Evolutionary conservation across 202 grass and related monocot species (phyloP).

Genomic region (Panicum hallii): DNA sequence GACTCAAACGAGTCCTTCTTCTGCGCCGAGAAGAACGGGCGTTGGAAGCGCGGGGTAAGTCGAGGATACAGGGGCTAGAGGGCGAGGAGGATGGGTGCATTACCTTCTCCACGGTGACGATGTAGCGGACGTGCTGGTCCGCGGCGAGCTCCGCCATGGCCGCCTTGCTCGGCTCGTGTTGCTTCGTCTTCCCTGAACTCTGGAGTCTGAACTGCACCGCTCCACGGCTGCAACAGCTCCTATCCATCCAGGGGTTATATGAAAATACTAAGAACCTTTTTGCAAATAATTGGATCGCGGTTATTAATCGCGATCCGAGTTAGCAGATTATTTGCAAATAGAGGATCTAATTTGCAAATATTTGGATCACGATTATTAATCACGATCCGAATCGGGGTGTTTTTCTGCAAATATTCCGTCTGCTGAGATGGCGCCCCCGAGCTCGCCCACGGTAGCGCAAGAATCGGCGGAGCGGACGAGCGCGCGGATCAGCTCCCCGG

Average conservation of each 20-base stretch:
- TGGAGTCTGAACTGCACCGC: too few relatives aligned
- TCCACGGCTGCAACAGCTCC: not conserved
- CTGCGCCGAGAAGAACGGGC: constrained; percentile 38
- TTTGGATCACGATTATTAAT: too few relatives aligned
- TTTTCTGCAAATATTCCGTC: too few relatives aligned
- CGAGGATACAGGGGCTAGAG: not conserved
- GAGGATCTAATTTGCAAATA: too few relatives aligned
- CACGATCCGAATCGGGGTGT: too few relatives aligned
- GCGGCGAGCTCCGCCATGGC: constrained; percentile 62
- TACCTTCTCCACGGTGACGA: constrained; percentile 92
- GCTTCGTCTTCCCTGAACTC: not conserved
- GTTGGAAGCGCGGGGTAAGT: not conserved
- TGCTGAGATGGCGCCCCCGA: too few relatives aligned
- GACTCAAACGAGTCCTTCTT: constrained; percentile 92
- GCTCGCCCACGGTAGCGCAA: too few relatives aligned
- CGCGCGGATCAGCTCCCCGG: too few relatives aligned
- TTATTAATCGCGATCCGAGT: too few relatives aligned
- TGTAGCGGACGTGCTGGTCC: constrained; percentile 80
- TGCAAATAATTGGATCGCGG: too few relatives aligned
- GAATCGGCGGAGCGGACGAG: too few relatives aligned
- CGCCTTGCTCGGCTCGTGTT: not conserved
- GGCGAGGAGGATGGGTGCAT: not conserved
- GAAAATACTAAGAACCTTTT: not conserved
- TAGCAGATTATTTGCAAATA: too few relatives aligned
- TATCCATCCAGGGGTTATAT: not conserved